These are phyloP conservation scores for Geum urbanum DNA, from an alignment of 306 rosid genomes.

Conservation along the genomic window DNA sequence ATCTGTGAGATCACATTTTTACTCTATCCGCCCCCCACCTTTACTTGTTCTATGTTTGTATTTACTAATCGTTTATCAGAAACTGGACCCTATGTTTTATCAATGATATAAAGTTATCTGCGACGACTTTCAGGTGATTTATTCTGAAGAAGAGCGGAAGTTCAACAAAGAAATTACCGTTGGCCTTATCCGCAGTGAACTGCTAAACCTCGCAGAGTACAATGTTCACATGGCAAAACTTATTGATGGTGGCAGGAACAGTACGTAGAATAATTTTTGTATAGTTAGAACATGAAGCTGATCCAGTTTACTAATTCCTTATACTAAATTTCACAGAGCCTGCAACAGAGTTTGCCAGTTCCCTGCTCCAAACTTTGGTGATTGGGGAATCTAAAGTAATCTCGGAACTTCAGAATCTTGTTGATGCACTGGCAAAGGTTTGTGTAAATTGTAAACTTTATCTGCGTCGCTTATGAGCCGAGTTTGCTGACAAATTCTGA, in stretches of 20 bases:
- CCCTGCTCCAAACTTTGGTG: conserved; percentile 75
- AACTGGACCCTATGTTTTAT: background rate
- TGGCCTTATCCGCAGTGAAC: conserved; percentile 81
- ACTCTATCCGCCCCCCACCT: too few relatives aligned
- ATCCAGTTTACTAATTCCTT: conserved; percentile 23
- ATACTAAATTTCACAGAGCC: conserved; percentile 56
- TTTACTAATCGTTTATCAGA: background rate
- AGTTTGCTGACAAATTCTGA: conserved; percentile 26
- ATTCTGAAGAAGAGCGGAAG: conserved; percentile 94
- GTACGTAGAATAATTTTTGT: conserved; percentile 44
- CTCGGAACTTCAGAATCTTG: conserved; percentile 95
- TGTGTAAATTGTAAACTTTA: conserved; percentile 14
- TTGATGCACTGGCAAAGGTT: conserved; percentile 91
- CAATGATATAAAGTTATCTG: background rate
- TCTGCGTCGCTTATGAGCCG: background rate
- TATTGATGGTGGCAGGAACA: conserved; percentile 95
- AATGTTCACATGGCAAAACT: conserved; percentile 97
- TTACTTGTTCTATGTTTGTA: too few relatives aligned
- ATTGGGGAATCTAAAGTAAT: conserved; percentile 74
- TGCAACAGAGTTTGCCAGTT: conserved; percentile 79
- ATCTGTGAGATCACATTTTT: too few relatives aligned
- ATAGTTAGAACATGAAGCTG: conserved; percentile 8
- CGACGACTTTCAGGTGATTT: conserved; percentile 64
- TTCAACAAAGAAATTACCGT: conserved; percentile 83
- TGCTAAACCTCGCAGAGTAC: conserved; percentile 90